Conservation (phyloP, 2,329 filamentous ascomycete genomes). For the Fusarium nygamai region DNA sequence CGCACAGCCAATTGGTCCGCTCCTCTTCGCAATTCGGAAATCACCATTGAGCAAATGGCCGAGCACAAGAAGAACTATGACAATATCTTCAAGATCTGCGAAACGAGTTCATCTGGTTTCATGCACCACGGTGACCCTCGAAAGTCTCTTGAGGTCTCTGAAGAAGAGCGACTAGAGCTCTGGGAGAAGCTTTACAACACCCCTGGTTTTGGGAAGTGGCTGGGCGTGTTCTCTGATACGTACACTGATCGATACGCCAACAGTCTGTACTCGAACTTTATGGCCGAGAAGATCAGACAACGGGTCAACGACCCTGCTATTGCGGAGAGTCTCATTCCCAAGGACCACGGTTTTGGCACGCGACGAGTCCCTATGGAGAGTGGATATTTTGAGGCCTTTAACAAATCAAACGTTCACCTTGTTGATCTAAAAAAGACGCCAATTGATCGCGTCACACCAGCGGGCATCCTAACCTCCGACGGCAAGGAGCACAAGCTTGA, state of each 20-base stretch:
- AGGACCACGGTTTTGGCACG: conserved; percentile 28
- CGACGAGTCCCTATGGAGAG: conserved; percentile 29
- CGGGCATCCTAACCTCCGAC: conserved; percentile 15
- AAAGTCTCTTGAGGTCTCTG: conserved; percentile 14
- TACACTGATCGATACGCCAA: conserved; percentile 30
- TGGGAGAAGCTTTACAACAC: conserved; percentile 26
- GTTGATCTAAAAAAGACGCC: conserved; percentile 23
- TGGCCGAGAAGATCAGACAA: conserved; percentile 25
- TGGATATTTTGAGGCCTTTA: conserved; percentile 32
- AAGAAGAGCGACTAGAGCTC: conserved; percentile 5
- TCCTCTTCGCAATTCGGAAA: conserved; percentile 33
- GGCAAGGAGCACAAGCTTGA: conserved; percentile 19
- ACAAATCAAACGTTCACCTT: conserved; percentile 24
- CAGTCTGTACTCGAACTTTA: conserved; percentile 26
- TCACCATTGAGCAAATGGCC: conserved; percentile 19
- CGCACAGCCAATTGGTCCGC: conserved; percentile 42
- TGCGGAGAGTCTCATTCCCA: conserved; percentile 17
- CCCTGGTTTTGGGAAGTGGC: conserved; percentile 29
- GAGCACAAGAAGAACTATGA: conserved; percentile 25
- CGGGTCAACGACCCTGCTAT: conserved; percentile 7
- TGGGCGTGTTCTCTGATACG: conserved; percentile 28
- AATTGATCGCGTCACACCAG: not conserved
- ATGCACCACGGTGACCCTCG: conserved; percentile 29
- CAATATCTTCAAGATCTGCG: conserved; percentile 16
- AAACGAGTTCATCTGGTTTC: conserved; percentile 15